Evolutionary conservation across 768 basidiomycete genomes (phyloP).

Genomic region (Suillus hirtellus): DNA sequence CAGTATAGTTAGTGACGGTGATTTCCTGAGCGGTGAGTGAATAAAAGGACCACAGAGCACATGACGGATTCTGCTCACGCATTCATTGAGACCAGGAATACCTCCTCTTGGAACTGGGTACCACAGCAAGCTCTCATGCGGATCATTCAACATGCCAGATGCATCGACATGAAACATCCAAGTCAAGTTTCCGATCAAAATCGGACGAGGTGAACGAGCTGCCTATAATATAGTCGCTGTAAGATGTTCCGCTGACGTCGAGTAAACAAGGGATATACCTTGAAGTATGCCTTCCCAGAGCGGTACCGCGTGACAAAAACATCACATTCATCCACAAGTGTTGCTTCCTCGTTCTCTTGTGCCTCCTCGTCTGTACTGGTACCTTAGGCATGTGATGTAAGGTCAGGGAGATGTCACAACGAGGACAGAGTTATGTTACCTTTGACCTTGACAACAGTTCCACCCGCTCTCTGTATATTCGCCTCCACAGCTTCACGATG

Average conservation of each 20-base stretch:
- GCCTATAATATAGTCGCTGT: slow-evolving; percentile 46
- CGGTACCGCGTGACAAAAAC: slow-evolving; percentile 72
- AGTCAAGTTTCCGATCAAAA: slow-evolving; percentile 67
- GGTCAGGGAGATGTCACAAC: not conserved
- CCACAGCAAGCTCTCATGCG: slow-evolving; percentile 78
- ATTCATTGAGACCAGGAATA: slow-evolving; percentile 57
- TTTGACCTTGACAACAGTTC: slow-evolving; percentile 52
- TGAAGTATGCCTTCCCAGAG: slow-evolving; percentile 66
- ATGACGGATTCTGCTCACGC: slow-evolving; percentile 47
- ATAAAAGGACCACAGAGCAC: slow-evolving; percentile 4
- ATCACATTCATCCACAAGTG: slow-evolving; percentile 54
- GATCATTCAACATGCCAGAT: slow-evolving; percentile 56
- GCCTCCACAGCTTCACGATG: slow-evolving; percentile 56
- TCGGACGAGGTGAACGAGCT: slow-evolving; percentile 31
- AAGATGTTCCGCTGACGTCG: not conserved
- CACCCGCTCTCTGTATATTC: slow-evolving; percentile 63
- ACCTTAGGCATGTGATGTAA: slow-evolving; percentile 17
- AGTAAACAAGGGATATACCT: slow-evolving; percentile 42
- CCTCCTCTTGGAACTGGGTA: slow-evolving; percentile 72
- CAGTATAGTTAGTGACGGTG: slow-evolving; percentile 88
- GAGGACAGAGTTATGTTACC: slow-evolving; percentile 28
- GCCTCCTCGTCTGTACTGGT: slow-evolving; percentile 32
- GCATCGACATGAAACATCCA: slow-evolving; percentile 85
- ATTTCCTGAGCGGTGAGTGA: slow-evolving; percentile 51
- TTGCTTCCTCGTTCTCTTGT: slow-evolving; percentile 39